Conservation (phyloP, 1,139 yeast species). For the Debaryomyces udenii region DNA sequence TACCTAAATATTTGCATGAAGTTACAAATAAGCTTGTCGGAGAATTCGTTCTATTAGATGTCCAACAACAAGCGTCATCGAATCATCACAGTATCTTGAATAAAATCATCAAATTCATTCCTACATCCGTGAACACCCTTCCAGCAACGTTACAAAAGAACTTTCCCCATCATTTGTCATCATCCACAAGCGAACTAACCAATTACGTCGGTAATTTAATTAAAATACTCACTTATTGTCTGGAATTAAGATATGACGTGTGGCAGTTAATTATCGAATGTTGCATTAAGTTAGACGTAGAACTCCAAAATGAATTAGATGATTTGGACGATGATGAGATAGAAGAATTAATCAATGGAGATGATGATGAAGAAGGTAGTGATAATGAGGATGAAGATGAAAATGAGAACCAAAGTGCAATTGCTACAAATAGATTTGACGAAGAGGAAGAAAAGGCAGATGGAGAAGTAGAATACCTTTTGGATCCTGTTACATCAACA, state of each 20-base stretch:
- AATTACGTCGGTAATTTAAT: slow-evolving; percentile 71
- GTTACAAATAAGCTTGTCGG: slow-evolving; percentile 67
- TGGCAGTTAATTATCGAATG: slow-evolving; percentile 84
- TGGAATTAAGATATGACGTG: slow-evolving; percentile 68
- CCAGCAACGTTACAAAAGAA: slow-evolving; percentile 58
- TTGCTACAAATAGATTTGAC: slow-evolving; percentile 10
- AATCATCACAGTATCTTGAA: slow-evolving; percentile 70
- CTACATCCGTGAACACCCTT: slow-evolving; percentile 74
- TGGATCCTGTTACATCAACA: slow-evolving; percentile 47
- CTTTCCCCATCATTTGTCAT: slow-evolving; percentile 80
- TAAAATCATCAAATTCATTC: slow-evolving; percentile 70
- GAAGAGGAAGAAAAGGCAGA: slow-evolving; percentile 29
- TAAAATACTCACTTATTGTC: slow-evolving; percentile 63
- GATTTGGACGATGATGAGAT: slow-evolving; percentile 79
- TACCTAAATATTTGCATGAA: slow-evolving; percentile 88
- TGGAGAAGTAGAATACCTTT: slow-evolving; percentile 45
- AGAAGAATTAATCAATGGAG: slow-evolving; percentile 61
- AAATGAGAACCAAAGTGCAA: slow-evolving; percentile 21
- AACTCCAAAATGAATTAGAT: slow-evolving; percentile 83
- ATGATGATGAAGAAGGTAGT: slow-evolving; percentile 45
- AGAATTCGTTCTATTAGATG: slow-evolving; percentile 48
- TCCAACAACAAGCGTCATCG: slow-evolving; percentile 10
- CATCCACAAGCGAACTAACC: slow-evolving; percentile 54
- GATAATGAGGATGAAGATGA: slow-evolving; percentile 25
- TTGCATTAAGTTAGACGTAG: slow-evolving; percentile 89